phyloP scores from a whole-genome alignment of 805 yeast species.

The Saccharomyces cerevisiae region DNA sequence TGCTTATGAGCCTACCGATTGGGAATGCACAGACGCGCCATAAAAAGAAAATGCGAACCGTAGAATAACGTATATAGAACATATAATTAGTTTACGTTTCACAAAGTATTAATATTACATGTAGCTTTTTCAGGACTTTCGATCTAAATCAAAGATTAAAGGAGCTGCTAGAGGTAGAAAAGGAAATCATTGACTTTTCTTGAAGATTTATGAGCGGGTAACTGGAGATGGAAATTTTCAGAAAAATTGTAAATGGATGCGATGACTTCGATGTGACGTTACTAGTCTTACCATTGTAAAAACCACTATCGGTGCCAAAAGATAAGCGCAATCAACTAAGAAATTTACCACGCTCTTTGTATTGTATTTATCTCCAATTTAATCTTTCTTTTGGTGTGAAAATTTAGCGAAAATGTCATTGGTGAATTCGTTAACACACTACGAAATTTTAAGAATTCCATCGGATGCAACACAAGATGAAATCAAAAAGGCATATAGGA shows the following conservation, averaged over 20 bases:
- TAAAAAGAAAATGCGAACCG: conserved; percentile 8
- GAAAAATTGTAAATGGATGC: background rate
- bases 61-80: no score
- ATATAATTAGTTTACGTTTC: background rate
- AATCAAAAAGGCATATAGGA: conserved; percentile 58
- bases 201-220: no score
- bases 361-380: background rate
- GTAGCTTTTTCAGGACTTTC: background rate
- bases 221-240: no score
- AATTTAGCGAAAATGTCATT: background rate
- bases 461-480: conserved; percentile 32
- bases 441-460: conserved; percentile 49
- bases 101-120: no score
- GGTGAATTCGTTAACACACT: conserved; percentile 31
- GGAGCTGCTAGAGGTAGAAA: background rate
- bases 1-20: conserved; percentile 64
- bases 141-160: background rate
- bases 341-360: background rate
- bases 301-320: background rate
- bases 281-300: background rate
- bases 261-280: background rate
- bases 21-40: conserved; percentile 64
- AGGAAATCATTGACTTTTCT: background rate
- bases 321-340: background rate
- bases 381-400: background rate